Evolutionary conservation across 768 basidiomycete genomes (phyloP), one percentile per base, ranked within the genome.

Genomic region (Boletus tomentosulus): DNA sequence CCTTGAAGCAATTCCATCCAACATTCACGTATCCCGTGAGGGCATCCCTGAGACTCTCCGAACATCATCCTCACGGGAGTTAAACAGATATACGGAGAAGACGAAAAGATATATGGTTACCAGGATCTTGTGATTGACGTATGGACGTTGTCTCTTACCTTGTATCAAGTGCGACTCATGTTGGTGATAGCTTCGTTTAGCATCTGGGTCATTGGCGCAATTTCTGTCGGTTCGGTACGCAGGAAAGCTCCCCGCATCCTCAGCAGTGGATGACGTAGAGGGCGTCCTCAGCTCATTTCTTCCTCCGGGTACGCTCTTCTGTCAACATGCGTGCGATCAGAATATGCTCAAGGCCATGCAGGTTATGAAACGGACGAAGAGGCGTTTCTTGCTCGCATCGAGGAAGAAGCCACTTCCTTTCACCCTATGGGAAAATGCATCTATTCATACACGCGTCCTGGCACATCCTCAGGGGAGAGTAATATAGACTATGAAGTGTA

Each of bases 21-120:
- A 74, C 77, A 4, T 99, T 98, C 74, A 98, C 96, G 0, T 99
- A 99, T 72, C 94, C 96, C 6, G 91, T 92, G 62, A 85, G 65
- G 38, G n/a, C 37, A 43, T n/a, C 12, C 25, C 42, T 27, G 1
- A n/a, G 24, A 33, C 37, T 45, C 22, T 31, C 16, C 24, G n/a
- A 55, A 41, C 48, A 9, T 34, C n/a, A 37, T 42, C 25, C 47
- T 61, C 27, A 67, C 13, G 19, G 11, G 12, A 28, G 31, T 45
- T 16, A 6, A 48, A 49, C 41, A 92, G 90, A 94, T 99, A 64
- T 98, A 85, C 66, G 96, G 96, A 49, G 92, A 98, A 63, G 89
- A 96, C 50, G 94, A 99, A 73, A 94, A 86, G 73, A 87, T 98
- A 52, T 98, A 96, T 67, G 96, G 96, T 2, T 98, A 97, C 72